Base-by-base conservation (phyloP, 1,139 yeast genomes). In the Saccharomyces uvarum region DNA sequence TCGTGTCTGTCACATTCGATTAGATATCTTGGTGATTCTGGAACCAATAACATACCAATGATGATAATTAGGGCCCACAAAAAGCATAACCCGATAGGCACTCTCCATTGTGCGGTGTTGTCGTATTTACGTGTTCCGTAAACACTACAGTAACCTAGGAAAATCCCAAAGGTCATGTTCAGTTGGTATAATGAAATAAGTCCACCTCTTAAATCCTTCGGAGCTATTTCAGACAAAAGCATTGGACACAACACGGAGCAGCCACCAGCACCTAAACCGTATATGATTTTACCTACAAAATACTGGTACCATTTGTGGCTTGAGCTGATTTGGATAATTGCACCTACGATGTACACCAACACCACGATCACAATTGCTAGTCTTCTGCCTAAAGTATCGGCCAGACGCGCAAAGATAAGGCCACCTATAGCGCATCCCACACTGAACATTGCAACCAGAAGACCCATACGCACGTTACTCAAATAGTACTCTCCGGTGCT, bases 21-120 rank as follows among this genome's bases (percentile, higher is more conserved):
- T 64, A 67, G 80, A 73, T 77, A 84, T 73, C 89, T 78, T 56
- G 90, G 89, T 11, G 88, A 80, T 66, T 85, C 90, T 29, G 89
- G 88, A 71, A 83, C 75, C 60, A 76, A 70, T 54, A 80, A 66
- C 76, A 83, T 77, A 65, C 86, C 86, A 54, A 67, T 63, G 50
- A 77, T 75, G 60, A 84, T 72, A 57, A 83, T 70, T 8, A 81
- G 61, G 16, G 84, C 80, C 74, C 82, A 81, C 57, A 81, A 69
- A 55, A 80, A 70, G 86, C 57, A 82, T 66, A 38, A 13, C 33
- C 84, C 84, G 65, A 81, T 71, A 51, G 82, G 83, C 58, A 81
- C 75, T 77, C 84, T 78, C 79, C 83, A 81, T 66, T 81, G 81
- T 49, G 79, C 77, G 46, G 81, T 72, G 54, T 67, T 61, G 66